Conservation (phyloP, 805 yeast species). For the Suhomyces sp. region DNA sequence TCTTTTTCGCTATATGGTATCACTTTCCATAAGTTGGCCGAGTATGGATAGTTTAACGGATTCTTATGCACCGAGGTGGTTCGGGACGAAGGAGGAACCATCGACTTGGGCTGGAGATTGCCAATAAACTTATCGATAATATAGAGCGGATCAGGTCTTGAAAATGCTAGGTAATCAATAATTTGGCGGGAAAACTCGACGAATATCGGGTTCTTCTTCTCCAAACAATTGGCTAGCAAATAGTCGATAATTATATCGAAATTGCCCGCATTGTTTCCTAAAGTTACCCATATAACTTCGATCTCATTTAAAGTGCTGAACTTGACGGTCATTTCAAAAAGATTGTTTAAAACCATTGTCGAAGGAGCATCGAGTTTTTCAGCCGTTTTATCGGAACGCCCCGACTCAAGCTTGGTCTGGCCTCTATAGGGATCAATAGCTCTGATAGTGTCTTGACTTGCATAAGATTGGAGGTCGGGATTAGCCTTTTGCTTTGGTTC, state of each 20-base stretch:
- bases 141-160: slow-evolving; percentile 45
- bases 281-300: slow-evolving; percentile 92
- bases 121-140: slow-evolving; percentile 60
- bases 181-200: slow-evolving; percentile 81
- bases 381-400: background rate
- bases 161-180: slow-evolving; percentile 66
- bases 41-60: slow-evolving; percentile 55
- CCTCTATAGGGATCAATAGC: background rate
- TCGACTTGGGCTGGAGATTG: slow-evolving; percentile 76
- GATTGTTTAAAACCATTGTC: slow-evolving; percentile 71
- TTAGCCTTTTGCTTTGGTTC: background rate
- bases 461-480: background rate
- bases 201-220: slow-evolving; percentile 66
- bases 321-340: slow-evolving; percentile 80
- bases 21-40: slow-evolving; percentile 68
- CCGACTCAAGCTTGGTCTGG: background rate
- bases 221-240: slow-evolving; percentile 63
- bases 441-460: background rate
- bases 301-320: slow-evolving; percentile 83
- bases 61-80: background rate
- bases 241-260: slow-evolving; percentile 70
- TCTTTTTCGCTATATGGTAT: slow-evolving; percentile 55
- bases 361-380: slow-evolving; percentile 16
- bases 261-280: slow-evolving; percentile 74
- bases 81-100: slow-evolving; percentile 64